These are phyloP conservation scores for Mycena chlorophos DNA, from an alignment of 768 basidiomycete species.

Conservation along the genomic window DNA sequence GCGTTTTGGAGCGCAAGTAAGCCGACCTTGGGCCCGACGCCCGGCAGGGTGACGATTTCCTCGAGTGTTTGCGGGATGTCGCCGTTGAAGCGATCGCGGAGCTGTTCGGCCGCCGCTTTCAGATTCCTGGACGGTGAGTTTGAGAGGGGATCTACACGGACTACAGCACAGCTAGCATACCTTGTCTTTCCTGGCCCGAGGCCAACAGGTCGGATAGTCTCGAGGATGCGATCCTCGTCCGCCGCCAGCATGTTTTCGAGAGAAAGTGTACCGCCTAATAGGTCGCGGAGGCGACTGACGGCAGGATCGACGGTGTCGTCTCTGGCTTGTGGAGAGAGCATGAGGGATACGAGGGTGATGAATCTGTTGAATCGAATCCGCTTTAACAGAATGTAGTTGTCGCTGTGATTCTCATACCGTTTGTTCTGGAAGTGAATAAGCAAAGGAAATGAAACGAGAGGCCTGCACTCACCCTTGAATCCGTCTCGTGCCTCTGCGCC, in stretches of 20 bases:
- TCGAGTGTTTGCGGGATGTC: constrained; percentile 91
- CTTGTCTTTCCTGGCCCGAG: constrained; percentile 89
- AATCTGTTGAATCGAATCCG: constrained; percentile 42
- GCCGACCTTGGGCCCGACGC: constrained; percentile 97
- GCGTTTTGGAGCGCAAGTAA: constrained; percentile 82
- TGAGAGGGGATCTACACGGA: too few species aligned
- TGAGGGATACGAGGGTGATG: constrained; percentile 84
- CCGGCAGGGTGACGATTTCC: constrained; percentile 81
- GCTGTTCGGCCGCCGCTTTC: constrained; percentile 65
- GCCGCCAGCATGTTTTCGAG: constrained; percentile 67
- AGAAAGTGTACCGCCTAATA: constrained; percentile 78
- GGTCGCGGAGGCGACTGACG: constrained; percentile 65
- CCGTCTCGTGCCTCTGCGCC: constrained; percentile 60
- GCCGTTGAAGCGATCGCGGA: constrained; percentile 71
- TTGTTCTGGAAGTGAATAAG: constrained; percentile 55
- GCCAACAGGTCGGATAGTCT: constrained; percentile 85
- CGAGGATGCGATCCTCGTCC: constrained; percentile 59
- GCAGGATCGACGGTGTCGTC: constrained; percentile 87
- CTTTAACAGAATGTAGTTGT: background rate
- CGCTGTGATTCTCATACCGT: constrained; percentile 35
- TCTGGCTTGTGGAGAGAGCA: constrained; percentile 96
- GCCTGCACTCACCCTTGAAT: constrained; percentile 56
- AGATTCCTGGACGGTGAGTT: constrained; percentile 53
- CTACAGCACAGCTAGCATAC: too few species aligned
- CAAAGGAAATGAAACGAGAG: background rate